Evolutionary conservation across 2,329 filamentous ascomycete genomes (phyloP).

Genomic region (Plenodomus tracheiphilus): DNA sequence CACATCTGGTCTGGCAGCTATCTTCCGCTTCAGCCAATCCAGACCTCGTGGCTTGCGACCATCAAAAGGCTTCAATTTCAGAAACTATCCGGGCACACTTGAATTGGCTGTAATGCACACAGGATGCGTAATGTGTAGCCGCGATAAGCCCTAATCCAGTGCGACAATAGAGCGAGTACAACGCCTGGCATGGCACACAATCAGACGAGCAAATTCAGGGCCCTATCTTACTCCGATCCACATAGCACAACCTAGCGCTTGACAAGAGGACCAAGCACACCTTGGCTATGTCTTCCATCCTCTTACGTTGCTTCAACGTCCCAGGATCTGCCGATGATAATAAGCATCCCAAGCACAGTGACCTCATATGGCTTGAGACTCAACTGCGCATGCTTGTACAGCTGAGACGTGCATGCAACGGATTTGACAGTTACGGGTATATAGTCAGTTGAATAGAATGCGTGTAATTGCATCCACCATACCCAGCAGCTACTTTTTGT

Average conservation of each 20-base stretch:
- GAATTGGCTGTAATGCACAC: not conserved
- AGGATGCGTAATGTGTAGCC: too few relatives aligned
- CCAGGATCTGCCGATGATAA: constrained; percentile 6
- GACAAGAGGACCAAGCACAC: constrained; percentile 21
- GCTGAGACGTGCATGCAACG: not conserved
- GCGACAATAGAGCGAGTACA: not conserved
- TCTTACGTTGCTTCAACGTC: constrained; percentile 16
- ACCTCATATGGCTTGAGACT: constrained; percentile 34
- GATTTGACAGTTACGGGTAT: not conserved
- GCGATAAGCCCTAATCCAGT: not conserved
- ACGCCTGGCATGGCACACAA: not conserved
- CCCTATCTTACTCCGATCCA: constrained; percentile 7
- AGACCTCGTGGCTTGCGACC: not conserved
- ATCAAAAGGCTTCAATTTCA: constrained; percentile 2
- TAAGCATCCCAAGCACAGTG: constrained; percentile 21
- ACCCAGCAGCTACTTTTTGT: not conserved
- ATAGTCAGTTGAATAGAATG: not conserved
- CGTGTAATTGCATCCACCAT: not conserved
- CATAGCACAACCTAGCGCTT: constrained; percentile 8
- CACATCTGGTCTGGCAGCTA: constrained; percentile 23
- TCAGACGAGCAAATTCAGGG: not conserved
- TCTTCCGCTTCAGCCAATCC: constrained; percentile 17
- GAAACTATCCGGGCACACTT: not conserved
- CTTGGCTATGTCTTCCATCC: constrained; percentile 24
- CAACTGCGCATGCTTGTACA: not conserved